Conservation (phyloP, 345 rosid genomes). For the Dovyalis caffra region DNA sequence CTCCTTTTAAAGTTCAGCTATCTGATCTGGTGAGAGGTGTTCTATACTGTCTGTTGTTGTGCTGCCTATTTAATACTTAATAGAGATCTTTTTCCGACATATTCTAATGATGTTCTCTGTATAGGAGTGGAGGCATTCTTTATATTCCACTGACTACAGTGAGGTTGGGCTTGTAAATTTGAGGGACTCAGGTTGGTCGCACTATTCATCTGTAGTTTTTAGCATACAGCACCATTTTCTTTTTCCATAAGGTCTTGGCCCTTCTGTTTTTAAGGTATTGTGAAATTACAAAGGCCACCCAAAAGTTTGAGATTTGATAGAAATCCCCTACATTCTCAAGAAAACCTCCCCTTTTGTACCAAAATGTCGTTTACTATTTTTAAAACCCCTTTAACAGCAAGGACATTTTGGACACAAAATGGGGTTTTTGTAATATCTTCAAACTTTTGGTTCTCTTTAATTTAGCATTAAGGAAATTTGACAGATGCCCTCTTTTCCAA, state of each 20-base stretch:
- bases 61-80: background rate
- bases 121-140: conserved; percentile 77
- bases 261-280: too few species aligned
- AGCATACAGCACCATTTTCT: background rate
- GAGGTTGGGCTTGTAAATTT: conserved; percentile 77
- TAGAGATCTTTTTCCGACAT: conserved; percentile 10
- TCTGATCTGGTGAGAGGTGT: conserved; percentile 59
- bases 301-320: too few species aligned
- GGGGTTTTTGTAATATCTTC: too few species aligned
- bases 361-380: too few species aligned
- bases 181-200: conserved; percentile 58
- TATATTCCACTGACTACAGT: conserved; percentile 82
- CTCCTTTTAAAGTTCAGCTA: conserved; percentile 49
- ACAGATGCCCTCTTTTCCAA: background rate
- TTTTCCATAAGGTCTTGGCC: background rate
- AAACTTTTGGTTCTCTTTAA: background rate
- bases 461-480: background rate
- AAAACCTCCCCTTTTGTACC: too few species aligned
- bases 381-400: too few species aligned
- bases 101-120: conserved; percentile 19
- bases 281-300: background rate
- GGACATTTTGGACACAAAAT: too few species aligned
- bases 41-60: conserved; percentile 9
- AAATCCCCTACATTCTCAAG: too few species aligned
- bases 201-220: background rate